Conservation (phyloP, 2,329 filamentous ascomycete genomes). For the Trichoderma guizhouense region DNA sequence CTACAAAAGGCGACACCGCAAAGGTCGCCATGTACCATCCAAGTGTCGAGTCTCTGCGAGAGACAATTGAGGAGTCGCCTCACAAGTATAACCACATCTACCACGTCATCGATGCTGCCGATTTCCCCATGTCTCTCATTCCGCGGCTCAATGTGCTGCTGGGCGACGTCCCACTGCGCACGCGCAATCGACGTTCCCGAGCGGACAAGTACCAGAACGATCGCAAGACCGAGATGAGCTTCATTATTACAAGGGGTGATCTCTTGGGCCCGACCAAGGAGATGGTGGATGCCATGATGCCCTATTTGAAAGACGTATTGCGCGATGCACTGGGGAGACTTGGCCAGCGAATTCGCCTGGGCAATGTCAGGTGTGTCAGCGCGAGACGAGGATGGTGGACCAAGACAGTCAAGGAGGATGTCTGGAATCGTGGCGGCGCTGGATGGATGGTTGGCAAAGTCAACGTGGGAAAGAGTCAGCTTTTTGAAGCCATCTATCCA, state of each 20-base stretch:
- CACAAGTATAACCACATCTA: slow-evolving; percentile 93
- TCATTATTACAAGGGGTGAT: slow-evolving; percentile 87
- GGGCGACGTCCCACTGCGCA: slow-evolving; percentile 68
- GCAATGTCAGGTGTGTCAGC: slow-evolving; percentile 84
- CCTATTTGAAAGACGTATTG: slow-evolving; percentile 74
- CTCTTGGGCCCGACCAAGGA: slow-evolving; percentile 79
- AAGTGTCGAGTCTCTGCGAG: slow-evolving; percentile 72
- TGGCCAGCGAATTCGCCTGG: slow-evolving; percentile 71
- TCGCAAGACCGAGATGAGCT: slow-evolving; percentile 74
- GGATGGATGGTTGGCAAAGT: slow-evolving; percentile 98
- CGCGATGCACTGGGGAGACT: slow-evolving; percentile 69
- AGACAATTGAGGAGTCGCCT: slow-evolving; percentile 84
- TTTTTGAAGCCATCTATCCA: slow-evolving; percentile 85
- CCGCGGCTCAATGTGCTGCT: slow-evolving; percentile 71
- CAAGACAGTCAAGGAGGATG: slow-evolving; percentile 76
- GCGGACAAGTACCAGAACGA: slow-evolving; percentile 62
- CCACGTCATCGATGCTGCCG: slow-evolving; percentile 89
- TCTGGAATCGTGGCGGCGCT: slow-evolving; percentile 78
- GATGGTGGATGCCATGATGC: slow-evolving; percentile 82
- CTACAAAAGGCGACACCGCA: slow-evolving; percentile 47
- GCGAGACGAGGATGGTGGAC: slow-evolving; percentile 90
- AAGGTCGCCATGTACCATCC: slow-evolving; percentile 71
- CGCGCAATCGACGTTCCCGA: slow-evolving; percentile 74
- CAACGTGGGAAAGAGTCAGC: slow-evolving; percentile 92
- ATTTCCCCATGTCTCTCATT: slow-evolving; percentile 92